Conservation (phyloP, 2,329 filamentous ascomycete genomes). For the Elsinoe perseae region DNA sequence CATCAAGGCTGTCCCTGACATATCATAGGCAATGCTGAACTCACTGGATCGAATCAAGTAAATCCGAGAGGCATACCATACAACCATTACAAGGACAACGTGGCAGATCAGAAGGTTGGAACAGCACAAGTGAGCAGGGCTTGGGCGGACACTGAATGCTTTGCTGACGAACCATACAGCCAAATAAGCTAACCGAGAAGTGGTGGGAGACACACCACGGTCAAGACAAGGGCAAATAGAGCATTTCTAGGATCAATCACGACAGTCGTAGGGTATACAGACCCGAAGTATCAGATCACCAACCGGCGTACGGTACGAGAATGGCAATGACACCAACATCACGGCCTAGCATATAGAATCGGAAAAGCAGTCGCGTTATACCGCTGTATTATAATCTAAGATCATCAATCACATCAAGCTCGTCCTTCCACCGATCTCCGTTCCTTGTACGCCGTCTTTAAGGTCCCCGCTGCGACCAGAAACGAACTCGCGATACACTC, state of each 20-base stretch:
- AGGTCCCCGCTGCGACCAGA: slow-evolving; percentile 90
- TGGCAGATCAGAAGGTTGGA: slow-evolving; percentile 26
- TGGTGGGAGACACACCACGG: slow-evolving; percentile 30
- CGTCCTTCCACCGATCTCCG: slow-evolving; percentile 83
- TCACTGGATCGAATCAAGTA: slow-evolving; percentile 22
- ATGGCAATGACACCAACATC: neutral
- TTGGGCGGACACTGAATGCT: slow-evolving; percentile 26
- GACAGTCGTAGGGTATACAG: slow-evolving; percentile 8
- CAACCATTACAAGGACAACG: slow-evolving; percentile 28
- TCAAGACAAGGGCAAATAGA: slow-evolving; percentile 30
- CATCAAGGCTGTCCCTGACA: neutral
- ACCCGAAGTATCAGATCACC: neutral
- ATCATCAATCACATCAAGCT: slow-evolving; percentile 67
- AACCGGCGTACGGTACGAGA: neutral
- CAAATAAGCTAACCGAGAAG: slow-evolving; percentile 23
- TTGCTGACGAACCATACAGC: neutral
- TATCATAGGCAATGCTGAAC: slow-evolving; percentile 24
- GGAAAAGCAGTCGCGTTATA: neutral
- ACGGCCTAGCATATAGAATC: neutral
- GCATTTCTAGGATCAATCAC: neutral
- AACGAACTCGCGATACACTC: slow-evolving; percentile 89
- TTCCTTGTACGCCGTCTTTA: slow-evolving; percentile 84
- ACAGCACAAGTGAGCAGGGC: slow-evolving; percentile 25
- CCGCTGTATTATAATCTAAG: neutral
- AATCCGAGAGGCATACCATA: slow-evolving; percentile 28